Evolutionary conservation across 805 yeast species (phyloP), one percentile per base, ranked within the genome.

Genomic region (Lipomyces lipofer): DNA sequence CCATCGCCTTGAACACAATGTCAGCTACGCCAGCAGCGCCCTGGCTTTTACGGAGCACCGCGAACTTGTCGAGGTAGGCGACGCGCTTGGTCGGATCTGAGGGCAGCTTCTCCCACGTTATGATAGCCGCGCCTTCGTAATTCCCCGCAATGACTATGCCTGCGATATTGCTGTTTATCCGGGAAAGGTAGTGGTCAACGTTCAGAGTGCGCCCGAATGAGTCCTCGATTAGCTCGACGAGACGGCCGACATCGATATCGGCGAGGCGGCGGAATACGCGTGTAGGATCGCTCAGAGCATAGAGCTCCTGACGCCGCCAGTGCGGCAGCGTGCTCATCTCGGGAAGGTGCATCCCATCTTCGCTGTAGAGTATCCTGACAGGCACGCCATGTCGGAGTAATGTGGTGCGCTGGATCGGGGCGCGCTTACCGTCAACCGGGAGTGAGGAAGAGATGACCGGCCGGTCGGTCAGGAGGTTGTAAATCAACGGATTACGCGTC

Each of bases 21-120:
- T 94, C 99, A 0, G 99, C 97, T 12, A 92, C 83, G 3, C 97
- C 95, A 3, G 95, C 84, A 0, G 94, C 82, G 0, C 99, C 98
- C 70, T 94, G 98, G 57, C 88, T 76, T 46, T 79, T 77, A 40
- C 85, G 83, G 38, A 87, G 78, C 10, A 94, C 96, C 0, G 98
- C 98, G 73, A 94, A 89, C 69, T 94, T 94, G 69, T 94, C 99
- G 48, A 94, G 74, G 63, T 94, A 94, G 0, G 96, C 88, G 29
- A 89, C 77, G 24, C 64, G 35, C 13, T 57, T 60, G 17, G 28
- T 35, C 1, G 75, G 70, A 6, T 73, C 73, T 0, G 66, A 56
- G 3, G 69, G 66, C 0, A 68, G 55, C 39, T 59, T 52, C 64
- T 92, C 99, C 81, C 88, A 85, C 0, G 99, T 94, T 32, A 92